Base-by-base conservation (phyloP, 202 grass and related monocot species). In the Hordeum pubiflorum region DNA sequence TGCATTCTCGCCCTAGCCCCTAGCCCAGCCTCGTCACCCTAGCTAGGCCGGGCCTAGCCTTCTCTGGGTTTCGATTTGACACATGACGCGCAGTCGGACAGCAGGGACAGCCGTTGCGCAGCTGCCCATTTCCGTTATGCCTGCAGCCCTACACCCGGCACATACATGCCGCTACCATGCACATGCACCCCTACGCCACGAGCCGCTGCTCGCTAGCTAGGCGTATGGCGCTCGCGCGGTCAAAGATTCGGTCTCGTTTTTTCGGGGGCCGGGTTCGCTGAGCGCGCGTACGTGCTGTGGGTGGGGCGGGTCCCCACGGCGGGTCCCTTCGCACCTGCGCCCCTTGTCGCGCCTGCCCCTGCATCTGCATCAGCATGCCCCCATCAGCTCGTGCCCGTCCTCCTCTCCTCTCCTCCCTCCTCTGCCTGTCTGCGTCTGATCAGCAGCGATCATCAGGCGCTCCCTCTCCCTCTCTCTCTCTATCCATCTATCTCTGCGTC, bases 181-280 rank as follows among this genome's bases (percentile, higher is more conserved):
- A 27, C 31, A 32, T 32, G 31, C 31, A 32, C 31, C 31, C 31
- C 31, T 17, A 24, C 18, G 17, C 48, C 18, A n/a, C 48, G 48
- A 18, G 46, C 46, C 6, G 44, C 44, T 17, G 5, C 5, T 15
- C 24, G 24, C 24, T 26, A 26, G 24, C 6, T 44, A 15, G 2
- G 6, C 21, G 21, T 0, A 23, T 34, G 63, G 63, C 3, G 3
- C 10, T 5, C 21, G 50, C 10, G 4, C 7, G 83, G 87, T 89
- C 87, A 89, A 89, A 89, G 87, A 89, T 89, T 89, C 83, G 83
- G 87, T 89, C 87, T 82, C 50, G 31, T 43, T 15, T 82, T 77
- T 32, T 77, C 26, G 56, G 40, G 70, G 71, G 10, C 39, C 29
- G 67, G 36, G 79, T 55, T 69, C 32, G 41, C 29, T 57, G 58